Percentiles rank a stretch among this genome's conserved stretches.
phyloP scores from a whole-genome alignment of 2,329 filamentous ascomycete species.

The Sporothrix pseudoabietina region DNA sequence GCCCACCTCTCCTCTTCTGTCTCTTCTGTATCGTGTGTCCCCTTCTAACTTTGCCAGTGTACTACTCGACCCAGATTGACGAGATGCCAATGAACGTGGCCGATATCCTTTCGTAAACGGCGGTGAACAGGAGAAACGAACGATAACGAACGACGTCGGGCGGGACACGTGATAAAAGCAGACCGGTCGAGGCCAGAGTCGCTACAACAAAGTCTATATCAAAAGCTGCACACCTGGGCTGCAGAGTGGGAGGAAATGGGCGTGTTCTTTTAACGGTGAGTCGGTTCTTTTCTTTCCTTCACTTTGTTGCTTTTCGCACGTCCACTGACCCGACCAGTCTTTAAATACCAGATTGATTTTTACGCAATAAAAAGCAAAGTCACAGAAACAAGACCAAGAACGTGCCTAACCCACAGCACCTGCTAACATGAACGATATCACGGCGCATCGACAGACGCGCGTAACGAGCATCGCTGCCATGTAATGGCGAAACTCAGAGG shows the following conservation, averaged over 20 bases:
- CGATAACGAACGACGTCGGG: background rate
- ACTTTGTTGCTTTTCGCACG: background rate
- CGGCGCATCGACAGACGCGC: background rate
- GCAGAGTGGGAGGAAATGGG: conserved; percentile 34
- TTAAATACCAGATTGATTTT: conserved; percentile 27
- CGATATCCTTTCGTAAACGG: conserved; percentile 51
- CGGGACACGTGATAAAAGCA: background rate
- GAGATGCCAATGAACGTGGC: conserved; percentile 98
- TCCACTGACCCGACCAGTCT: conserved; percentile 7
- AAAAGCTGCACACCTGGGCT: conserved; percentile 16
- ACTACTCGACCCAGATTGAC: conserved; percentile 95
- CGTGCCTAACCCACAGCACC: conserved; percentile 4
- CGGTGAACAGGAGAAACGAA: too few species aligned
- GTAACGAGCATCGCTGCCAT: background rate
- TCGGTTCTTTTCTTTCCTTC: background rate
- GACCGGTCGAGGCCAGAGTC: background rate
- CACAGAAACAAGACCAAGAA: background rate
- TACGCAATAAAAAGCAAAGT: background rate
- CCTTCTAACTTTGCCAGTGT: conserved; percentile 56
- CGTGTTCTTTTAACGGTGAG: conserved; percentile 28
- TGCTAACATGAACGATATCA: background rate
- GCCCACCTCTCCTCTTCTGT: conserved; percentile 40
- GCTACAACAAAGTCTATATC: background rate
- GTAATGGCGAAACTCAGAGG: background rate
- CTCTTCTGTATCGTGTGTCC: too few species aligned